Evolutionary conservation across 2,329 filamentous ascomycete species (phyloP), one percentile per base, ranked within the genome.

Genomic region (Anisogramma anomala): DNA sequence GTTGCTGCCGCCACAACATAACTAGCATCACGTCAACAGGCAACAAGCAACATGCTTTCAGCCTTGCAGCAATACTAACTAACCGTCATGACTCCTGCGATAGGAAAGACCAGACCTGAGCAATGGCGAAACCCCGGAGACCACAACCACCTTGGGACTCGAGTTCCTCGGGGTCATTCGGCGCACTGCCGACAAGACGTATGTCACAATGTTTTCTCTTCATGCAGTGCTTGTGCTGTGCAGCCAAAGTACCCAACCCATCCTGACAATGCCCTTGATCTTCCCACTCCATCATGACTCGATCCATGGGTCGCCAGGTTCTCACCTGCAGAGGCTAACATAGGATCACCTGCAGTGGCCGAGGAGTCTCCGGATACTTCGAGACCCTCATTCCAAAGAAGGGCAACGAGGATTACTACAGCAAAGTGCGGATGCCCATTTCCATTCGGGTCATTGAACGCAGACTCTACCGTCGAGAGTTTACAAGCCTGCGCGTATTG

Each of bases 141-240:
- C 77, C 13, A 88, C 83, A 3, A 79, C 78, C 11, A 71, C 78
- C 41, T 74, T 78, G 53, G 86, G 86, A 27, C 63, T 84, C 52
- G 74, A 72, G 50, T 83, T 93, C 54, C 65, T 93, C 33, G 77
- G 84, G 40, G 78, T 80, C 55, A 74, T 94, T 55, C 79, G 79
- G 52, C 71, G 75, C 49, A 85, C 84, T 17, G 76, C 77, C 48
- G 86, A 93, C 60, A 93, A 93, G 65, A 84, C 73, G 84, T 89
- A 70, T 54, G 74, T 67, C 35, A 33, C 42, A 33, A 5, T 10
- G 18, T 32, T 38, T 31, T 26, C 33, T 20, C 11, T 38, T 17
- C 22, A 30, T 26, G 15, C 26, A n/a, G 33, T 39, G 28, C 40
- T n/a, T 33, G 23, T 27, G 17, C 8, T 26, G 18, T 23, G 20